These are phyloP conservation scores for Eucalyptus curtisii DNA, from an alignment of 345 rosid genomes.

Conservation along the genomic window DNA sequence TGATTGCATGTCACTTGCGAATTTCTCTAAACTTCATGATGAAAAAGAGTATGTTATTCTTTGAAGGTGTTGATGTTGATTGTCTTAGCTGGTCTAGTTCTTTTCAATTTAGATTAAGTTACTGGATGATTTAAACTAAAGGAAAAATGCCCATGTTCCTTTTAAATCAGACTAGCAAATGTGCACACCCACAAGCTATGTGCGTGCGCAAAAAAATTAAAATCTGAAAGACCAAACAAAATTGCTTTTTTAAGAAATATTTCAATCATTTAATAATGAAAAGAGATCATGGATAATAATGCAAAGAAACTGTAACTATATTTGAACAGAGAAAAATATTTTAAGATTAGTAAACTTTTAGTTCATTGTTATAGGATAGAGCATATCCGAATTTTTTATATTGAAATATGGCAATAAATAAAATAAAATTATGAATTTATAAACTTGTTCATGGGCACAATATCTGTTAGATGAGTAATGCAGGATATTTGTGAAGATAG, in stretches of 20 bases:
- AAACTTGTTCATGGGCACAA: neutral
- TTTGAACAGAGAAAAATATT: neutral
- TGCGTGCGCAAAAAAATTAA: neutral
- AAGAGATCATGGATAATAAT: neutral
- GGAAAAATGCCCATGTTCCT: neutral
- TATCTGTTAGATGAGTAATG: neutral
- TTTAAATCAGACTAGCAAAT: neutral
- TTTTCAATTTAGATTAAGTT: neutral
- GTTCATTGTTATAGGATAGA: neutral
- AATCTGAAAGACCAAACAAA: neutral
- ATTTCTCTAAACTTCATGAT: neutral
- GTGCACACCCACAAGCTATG: neutral
- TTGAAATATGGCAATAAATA: neutral
- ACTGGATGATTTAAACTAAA: neutral
- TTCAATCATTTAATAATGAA: neutral
- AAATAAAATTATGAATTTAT: neutral
- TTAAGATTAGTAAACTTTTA: no score
- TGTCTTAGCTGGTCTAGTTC: neutral
- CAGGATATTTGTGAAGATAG: neutral
- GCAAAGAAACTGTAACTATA: neutral
- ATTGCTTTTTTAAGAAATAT: neutral
- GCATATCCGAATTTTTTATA: neutral
- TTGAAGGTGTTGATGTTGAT: neutral
- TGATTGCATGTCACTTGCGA: neutral
- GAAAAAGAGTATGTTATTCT: neutral